phyloP scores from a whole-genome alignment of 129 eudicot species.

The Flaveria sonorensis region DNA sequence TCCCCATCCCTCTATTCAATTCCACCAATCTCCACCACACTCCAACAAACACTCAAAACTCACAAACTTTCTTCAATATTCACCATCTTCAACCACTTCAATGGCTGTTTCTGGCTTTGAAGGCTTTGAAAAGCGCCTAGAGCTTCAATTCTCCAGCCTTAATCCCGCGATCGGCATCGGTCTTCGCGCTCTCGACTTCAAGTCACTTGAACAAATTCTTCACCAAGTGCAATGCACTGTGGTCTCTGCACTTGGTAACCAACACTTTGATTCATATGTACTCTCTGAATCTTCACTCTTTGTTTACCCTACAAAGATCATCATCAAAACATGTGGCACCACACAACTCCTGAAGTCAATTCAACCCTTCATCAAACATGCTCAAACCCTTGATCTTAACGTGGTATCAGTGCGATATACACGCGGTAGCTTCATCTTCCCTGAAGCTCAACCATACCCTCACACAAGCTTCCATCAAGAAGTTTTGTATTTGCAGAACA shows the following conservation, averaged over 20 bases:
- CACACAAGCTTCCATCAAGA: constrained; percentile 74
- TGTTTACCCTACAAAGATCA: constrained; percentile 71
- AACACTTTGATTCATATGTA: constrained; percentile 75
- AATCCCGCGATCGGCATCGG: constrained; percentile 55
- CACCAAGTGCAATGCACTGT: constrained; percentile 84
- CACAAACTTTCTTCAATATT: not conserved
- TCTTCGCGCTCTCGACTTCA: constrained; percentile 57
- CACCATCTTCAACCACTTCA: not conserved
- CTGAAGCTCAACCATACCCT: constrained; percentile 71
- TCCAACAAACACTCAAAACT: constrained; percentile 1
- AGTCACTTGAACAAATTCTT: constrained; percentile 55
- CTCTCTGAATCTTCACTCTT: constrained; percentile 79
- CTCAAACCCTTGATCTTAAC: constrained; percentile 44
- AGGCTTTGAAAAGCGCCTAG: constrained; percentile 83
- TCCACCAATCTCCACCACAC: constrained; percentile 11
- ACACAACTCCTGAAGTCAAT: constrained; percentile 76
- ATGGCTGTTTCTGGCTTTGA: constrained; percentile 93
- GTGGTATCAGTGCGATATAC: constrained; percentile 58
- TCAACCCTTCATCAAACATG: constrained; percentile 54
- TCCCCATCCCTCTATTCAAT: constrained; percentile 39
- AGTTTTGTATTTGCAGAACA: constrained; percentile 51
- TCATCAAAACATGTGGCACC: constrained; percentile 91
- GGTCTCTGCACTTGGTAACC: constrained; percentile 80
- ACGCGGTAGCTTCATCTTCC: constrained; percentile 82
- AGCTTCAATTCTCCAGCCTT: constrained; percentile 72